Conservation (phyloP, 495 filamentous ascomycete genomes). For the Aspergillus wentii region DNA sequence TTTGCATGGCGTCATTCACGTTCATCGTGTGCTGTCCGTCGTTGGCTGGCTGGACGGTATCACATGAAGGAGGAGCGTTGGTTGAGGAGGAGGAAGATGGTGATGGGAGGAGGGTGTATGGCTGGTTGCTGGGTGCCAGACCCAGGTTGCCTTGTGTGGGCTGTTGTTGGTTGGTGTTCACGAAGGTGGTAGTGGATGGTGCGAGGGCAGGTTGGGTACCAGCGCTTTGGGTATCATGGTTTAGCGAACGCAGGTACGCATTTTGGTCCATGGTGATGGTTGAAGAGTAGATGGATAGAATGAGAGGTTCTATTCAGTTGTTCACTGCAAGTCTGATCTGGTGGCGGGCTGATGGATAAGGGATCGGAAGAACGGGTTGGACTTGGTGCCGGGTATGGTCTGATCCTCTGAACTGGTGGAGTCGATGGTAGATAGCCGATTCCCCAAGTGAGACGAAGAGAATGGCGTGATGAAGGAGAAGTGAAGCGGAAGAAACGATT, state of each 20-base stretch:
- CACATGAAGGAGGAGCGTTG: too few species aligned
- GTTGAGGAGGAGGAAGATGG: too few species aligned
- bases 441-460: background rate
- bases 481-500: background rate
- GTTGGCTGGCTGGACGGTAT: too few species aligned
- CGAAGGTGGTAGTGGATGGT: background rate
- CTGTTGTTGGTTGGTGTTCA: too few species aligned
- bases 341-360: background rate
- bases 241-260: too few species aligned
- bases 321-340: background rate
- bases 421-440: background rate
- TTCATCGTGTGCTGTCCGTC: too few species aligned
- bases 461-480: slow-evolving; percentile 1
- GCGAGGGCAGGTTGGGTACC: background rate
- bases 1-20: too few species aligned
- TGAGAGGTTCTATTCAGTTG: too few species aligned
- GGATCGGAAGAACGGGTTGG: background rate
- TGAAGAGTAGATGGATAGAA: background rate
- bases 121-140: too few species aligned
- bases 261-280: background rate
- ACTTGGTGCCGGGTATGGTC: background rate
- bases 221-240: too few species aligned
- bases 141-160: too few species aligned
- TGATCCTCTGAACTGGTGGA: background rate
- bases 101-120: too few species aligned